Conservation (phyloP, 768 basidiomycete genomes). For the Pholiota microspora region DNA sequence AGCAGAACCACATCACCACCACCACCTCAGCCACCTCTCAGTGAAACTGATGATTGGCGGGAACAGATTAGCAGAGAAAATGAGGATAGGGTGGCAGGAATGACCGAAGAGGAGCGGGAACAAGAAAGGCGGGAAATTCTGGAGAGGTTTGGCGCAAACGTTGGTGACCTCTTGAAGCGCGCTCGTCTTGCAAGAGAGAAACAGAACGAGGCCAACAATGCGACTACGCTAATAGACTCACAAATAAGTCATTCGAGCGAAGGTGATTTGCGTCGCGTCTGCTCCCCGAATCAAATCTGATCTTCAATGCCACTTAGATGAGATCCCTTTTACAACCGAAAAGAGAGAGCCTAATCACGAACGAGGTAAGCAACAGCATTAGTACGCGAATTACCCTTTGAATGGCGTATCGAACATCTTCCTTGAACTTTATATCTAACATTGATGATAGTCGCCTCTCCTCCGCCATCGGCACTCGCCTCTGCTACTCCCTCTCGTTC, state of each 20-base stretch:
- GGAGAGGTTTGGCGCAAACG: conserved; percentile 67
- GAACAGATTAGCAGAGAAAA: conserved; percentile 68
- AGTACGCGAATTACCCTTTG: not conserved
- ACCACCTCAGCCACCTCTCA: not conserved
- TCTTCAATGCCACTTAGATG: conserved; percentile 6
- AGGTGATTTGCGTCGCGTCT: conserved; percentile 7
- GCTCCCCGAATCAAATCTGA: not conserved
- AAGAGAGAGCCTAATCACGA: conserved; percentile 16
- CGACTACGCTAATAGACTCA: not conserved
- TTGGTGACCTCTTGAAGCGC: conserved; percentile 59
- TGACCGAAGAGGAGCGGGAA: conserved; percentile 72
- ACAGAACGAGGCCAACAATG: conserved; percentile 3
- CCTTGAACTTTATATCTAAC: not conserved
- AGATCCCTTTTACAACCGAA: conserved; percentile 21
- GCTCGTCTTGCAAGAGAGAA: conserved; percentile 47
- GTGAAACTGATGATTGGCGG: conserved; percentile 43
- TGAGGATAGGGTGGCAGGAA: conserved; percentile 52
- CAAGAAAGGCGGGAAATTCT: conserved; percentile 64
- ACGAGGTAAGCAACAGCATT: conserved; percentile 18
- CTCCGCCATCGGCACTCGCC: conserved; percentile 46
- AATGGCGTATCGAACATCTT: not conserved
- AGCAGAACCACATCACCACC: conserved; percentile 1
- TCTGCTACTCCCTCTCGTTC: conserved; percentile 53
- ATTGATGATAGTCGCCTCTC: conserved; percentile 15
- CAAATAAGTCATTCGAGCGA: not conserved